Percentiles rank a stretch among this genome's conserved stretches.
Evolutionary conservation across 352 stramenopile species (phyloP).

Genomic region (Pythium brassicae): DNA sequence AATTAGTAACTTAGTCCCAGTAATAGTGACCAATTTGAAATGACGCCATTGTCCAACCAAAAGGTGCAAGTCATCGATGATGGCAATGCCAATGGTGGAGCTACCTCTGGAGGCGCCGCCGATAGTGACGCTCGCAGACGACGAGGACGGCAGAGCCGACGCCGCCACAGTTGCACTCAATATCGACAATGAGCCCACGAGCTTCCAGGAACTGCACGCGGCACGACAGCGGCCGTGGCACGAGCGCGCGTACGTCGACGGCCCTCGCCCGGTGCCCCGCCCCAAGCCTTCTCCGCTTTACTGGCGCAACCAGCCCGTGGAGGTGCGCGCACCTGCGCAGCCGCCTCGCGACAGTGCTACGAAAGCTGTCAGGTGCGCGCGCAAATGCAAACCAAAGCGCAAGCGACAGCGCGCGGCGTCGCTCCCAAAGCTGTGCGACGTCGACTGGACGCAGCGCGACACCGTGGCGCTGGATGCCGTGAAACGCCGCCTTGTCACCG

Average conservation of each 20-base stretch:
- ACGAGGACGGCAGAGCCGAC: too few relatives aligned
- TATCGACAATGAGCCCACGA: not conserved
- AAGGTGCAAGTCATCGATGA: too few relatives aligned
- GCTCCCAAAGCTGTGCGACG: conserved; percentile 1
- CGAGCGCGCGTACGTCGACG: conserved; percentile 2
- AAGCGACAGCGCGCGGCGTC: not conserved
- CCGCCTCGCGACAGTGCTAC: too few relatives aligned
- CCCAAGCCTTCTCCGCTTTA: too few relatives aligned
- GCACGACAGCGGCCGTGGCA: conserved; percentile 8
- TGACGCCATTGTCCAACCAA: too few relatives aligned
- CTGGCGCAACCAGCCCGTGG: too few relatives aligned
- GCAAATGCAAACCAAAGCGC: not conserved
- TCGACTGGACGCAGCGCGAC: conserved; percentile 11
- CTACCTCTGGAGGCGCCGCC: not conserved
- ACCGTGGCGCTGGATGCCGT: not conserved
- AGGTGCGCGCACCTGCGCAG: too few relatives aligned
- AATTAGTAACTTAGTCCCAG: too few relatives aligned
- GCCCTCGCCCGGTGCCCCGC: conserved; percentile 1
- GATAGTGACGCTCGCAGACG: not conserved
- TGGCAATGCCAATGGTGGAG: too few relatives aligned
- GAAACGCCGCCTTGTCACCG: conserved; percentile 1
- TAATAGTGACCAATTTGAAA: too few relatives aligned
- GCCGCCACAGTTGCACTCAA: not conserved
- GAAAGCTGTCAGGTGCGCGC: not conserved
- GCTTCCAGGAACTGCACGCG: conserved; percentile 7